Conservation (phyloP, 768 basidiomycete species). For the Pholiota conissans region DNA sequence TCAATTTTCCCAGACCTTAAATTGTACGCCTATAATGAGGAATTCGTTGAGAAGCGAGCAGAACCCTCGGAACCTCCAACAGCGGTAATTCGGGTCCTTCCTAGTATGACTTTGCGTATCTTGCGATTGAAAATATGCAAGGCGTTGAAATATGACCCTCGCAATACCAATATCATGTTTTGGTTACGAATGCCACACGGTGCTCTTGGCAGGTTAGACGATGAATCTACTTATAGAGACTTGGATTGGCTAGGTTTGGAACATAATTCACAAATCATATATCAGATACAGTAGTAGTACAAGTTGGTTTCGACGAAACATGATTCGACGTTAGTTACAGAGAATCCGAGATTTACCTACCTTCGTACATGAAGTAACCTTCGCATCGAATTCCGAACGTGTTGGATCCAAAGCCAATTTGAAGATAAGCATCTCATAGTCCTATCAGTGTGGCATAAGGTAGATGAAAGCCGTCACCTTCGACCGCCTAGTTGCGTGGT, state of each 20-base stretch:
- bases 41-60: slow-evolving; percentile 9
- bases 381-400: neutral
- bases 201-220: slow-evolving; percentile 43
- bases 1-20: slow-evolving; percentile 17
- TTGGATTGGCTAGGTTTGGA: slow-evolving; percentile 77
- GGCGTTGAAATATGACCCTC: slow-evolving; percentile 31
- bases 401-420: neutral
- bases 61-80: slow-evolving; percentile 18
- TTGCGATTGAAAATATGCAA: slow-evolving; percentile 68
- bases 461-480: slow-evolving; percentile 12
- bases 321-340: neutral
- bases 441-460: neutral
- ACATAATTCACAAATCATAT: slow-evolving; percentile 43
- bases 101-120: slow-evolving; percentile 65
- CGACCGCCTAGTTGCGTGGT: slow-evolving; percentile 10
- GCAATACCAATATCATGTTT: slow-evolving; percentile 38
- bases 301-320: neutral
- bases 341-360: neutral
- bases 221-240: slow-evolving; percentile 49
- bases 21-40: slow-evolving; percentile 20
- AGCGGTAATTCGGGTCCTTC: slow-evolving; percentile 53
- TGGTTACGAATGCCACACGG: slow-evolving; percentile 60
- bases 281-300: slow-evolving; percentile 21
- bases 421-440: neutral
- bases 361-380: neutral